A percentile compares a stretch with the other conserved stretches of the same genome.
Conservation (phyloP, 345 rosid species). For the Corymbia maculata region DNA sequence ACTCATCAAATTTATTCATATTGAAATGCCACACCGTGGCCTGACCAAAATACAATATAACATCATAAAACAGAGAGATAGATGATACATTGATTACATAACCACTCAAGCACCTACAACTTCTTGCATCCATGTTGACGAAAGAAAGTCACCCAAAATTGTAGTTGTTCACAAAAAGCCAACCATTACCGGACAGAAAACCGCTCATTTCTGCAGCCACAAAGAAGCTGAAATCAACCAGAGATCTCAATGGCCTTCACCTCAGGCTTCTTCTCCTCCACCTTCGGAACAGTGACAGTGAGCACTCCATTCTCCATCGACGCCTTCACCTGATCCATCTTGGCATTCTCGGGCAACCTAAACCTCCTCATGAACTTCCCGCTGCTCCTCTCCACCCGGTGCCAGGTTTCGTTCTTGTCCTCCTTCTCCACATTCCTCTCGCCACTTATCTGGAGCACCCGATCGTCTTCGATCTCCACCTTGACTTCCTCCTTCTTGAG, state of each 20-base stretch:
- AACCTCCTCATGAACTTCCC: slow-evolving; percentile 17
- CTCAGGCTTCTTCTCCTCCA: slow-evolving; percentile 6
- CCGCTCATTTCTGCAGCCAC: background rate
- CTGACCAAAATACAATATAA: no score
- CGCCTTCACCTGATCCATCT: slow-evolving; percentile 7
- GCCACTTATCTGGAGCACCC: slow-evolving; percentile 10
- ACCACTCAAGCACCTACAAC: background rate
- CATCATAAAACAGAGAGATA: no score
- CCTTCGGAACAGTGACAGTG: slow-evolving; percentile 9
- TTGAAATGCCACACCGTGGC: no score
- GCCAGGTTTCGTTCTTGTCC: slow-evolving; percentile 13
- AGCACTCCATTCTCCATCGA: slow-evolving; percentile 12
- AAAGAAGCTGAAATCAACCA: background rate
- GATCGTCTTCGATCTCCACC: slow-evolving; percentile 12
- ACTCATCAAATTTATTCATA: background rate
- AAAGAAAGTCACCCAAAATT: background rate
- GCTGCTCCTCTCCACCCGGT: slow-evolving; percentile 10
- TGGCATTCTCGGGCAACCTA: slow-evolving; percentile 6
- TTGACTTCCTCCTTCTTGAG: slow-evolving; percentile 14
- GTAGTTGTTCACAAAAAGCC: background rate
- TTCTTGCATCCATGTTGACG: background rate
- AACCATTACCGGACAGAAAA: background rate
- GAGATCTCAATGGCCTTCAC: slow-evolving; percentile 5
- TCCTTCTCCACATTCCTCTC: slow-evolving; percentile 12
- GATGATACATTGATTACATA: background rate